These are phyloP conservation scores for Leucocoprinus birnbaumii DNA, from an alignment of 768 basidiomycete genomes.

Conservation along the genomic window DNA sequence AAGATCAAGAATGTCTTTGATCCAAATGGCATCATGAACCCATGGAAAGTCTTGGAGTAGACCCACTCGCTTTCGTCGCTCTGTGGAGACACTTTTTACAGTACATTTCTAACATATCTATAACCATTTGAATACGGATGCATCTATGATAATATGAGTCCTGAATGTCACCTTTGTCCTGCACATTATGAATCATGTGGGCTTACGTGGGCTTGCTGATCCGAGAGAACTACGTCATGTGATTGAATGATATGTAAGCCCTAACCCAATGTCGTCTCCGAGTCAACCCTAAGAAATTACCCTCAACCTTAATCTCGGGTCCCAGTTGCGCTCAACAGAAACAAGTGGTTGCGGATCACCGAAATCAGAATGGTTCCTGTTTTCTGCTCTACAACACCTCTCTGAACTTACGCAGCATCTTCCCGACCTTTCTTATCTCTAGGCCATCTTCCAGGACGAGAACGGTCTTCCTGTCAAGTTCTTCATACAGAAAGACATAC, in stretches of 20 bases:
- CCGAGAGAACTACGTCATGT: slow-evolving; percentile 9
- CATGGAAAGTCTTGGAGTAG: slow-evolving; percentile 72
- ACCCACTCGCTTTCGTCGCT: background rate
- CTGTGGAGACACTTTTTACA: no score
- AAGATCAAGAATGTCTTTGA: slow-evolving; percentile 88
- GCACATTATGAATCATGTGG: no score
- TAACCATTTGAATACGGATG: no score
- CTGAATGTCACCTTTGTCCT: no score
- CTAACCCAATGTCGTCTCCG: slow-evolving; percentile 27
- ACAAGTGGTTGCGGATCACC: background rate
- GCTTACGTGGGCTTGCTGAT: no score
- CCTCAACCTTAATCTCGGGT: slow-evolving; percentile 56
- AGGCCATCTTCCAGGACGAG: slow-evolving; percentile 74
- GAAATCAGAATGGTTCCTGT: slow-evolving; percentile 17
- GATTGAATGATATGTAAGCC: slow-evolving; percentile 22
- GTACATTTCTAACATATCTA: background rate
- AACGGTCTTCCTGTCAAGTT: slow-evolving; percentile 75
- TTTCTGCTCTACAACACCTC: background rate
- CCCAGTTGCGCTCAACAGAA: slow-evolving; percentile 7
- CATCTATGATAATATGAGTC: no score
- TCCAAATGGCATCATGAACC: slow-evolving; percentile 90
- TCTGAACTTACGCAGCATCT: background rate
- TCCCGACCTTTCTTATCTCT: background rate
- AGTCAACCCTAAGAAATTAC: slow-evolving; percentile 33
- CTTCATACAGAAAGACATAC: slow-evolving; percentile 79